Evolutionary conservation across 2,329 filamentous ascomycete genomes (phyloP).

Genomic region (Aquanectria penicillioides): DNA sequence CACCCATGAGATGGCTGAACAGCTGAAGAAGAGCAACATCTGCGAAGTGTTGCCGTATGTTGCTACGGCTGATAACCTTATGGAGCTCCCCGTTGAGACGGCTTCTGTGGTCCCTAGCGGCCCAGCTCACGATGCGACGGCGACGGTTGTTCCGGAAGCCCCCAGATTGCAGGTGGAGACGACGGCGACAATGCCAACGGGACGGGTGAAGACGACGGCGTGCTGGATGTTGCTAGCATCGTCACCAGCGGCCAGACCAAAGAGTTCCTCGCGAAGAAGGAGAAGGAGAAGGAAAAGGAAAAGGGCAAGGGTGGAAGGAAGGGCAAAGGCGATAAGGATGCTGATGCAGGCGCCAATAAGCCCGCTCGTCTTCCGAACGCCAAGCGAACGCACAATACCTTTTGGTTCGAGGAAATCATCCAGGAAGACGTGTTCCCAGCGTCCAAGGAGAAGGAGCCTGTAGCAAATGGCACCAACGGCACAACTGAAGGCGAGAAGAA

Average conservation of each 20-base stretch:
- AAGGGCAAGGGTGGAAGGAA: slow-evolving; percentile 66
- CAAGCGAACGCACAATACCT: slow-evolving; percentile 74
- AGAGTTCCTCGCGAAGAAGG: slow-evolving; percentile 85
- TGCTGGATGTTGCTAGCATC: slow-evolving; percentile 85
- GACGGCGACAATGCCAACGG: slow-evolving; percentile 54
- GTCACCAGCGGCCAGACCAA: slow-evolving; percentile 83
- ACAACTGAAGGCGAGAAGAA: slow-evolving; percentile 28
- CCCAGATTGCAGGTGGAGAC: slow-evolving; percentile 47
- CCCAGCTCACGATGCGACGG: slow-evolving; percentile 44
- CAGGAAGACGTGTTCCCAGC: slow-evolving; percentile 60
- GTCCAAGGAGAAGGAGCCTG: slow-evolving; percentile 45
- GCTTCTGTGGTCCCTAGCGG: slow-evolving; percentile 41
- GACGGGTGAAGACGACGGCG: slow-evolving; percentile 71
- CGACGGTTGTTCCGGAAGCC: slow-evolving; percentile 49
- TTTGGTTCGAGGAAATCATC: slow-evolving; percentile 76
- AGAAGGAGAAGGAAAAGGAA: slow-evolving; percentile 80
- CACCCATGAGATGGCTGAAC: slow-evolving; percentile 74
- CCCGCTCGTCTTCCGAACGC: slow-evolving; percentile 74
- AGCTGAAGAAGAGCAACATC: slow-evolving; percentile 73
- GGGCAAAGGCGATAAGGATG: slow-evolving; percentile 64
- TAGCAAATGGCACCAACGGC: slow-evolving; percentile 29
- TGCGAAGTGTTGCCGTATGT: slow-evolving; percentile 73
- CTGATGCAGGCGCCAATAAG: slow-evolving; percentile 63
- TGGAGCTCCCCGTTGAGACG: slow-evolving; percentile 60
- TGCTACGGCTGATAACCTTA: slow-evolving; percentile 54